Conservation (phyloP, 441 rosid genomes). For the Bocquillonia castaneifolia region DNA sequence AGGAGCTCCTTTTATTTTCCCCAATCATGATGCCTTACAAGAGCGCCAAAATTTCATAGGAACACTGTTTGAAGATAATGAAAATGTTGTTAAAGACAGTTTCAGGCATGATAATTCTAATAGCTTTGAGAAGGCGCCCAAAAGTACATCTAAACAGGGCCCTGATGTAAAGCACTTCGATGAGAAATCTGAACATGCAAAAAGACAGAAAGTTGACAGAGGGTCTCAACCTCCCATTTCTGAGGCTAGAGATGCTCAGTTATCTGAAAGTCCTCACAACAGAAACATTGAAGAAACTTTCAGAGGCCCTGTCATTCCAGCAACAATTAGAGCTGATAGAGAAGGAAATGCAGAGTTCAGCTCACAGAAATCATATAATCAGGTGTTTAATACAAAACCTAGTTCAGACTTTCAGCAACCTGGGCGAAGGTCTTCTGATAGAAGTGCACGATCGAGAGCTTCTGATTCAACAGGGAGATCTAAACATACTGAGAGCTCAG, state of each 20-base stretch:
- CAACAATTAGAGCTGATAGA: constrained; percentile 35
- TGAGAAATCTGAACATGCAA: constrained; percentile 41
- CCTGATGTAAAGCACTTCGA: constrained; percentile 39
- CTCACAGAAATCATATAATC: constrained; percentile 37
- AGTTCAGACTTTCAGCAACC: constrained; percentile 41
- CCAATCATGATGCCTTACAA: constrained; percentile 40
- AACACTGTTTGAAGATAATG: constrained; percentile 75
- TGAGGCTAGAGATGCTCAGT: constrained; percentile 37
- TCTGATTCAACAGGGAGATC: constrained; percentile 44
- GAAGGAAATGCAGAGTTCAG: constrained; percentile 35
- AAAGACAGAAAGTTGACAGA: constrained; percentile 59
- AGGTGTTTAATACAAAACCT: constrained; percentile 44
- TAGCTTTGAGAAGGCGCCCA: constrained; percentile 39
- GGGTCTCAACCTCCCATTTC: constrained; percentile 36
- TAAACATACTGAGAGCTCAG: constrained; percentile 43
- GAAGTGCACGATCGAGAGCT: constrained; percentile 34
- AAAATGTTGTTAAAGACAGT: constrained; percentile 37
- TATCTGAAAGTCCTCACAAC: constrained; percentile 35
- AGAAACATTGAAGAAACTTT: constrained; percentile 31
- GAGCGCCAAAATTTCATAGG: constrained; percentile 70
- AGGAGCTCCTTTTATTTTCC: constrained; percentile 33
- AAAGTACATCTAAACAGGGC: constrained; percentile 47
- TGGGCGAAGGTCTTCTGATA: constrained; percentile 41
- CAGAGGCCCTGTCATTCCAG: constrained; percentile 39
- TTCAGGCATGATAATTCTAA: constrained; percentile 48